Evolutionary conservation across 257 asterid genomes (phyloP), one percentile per base, ranked within the genome.

Genomic region (Solanum pimpinellifolium): DNA sequence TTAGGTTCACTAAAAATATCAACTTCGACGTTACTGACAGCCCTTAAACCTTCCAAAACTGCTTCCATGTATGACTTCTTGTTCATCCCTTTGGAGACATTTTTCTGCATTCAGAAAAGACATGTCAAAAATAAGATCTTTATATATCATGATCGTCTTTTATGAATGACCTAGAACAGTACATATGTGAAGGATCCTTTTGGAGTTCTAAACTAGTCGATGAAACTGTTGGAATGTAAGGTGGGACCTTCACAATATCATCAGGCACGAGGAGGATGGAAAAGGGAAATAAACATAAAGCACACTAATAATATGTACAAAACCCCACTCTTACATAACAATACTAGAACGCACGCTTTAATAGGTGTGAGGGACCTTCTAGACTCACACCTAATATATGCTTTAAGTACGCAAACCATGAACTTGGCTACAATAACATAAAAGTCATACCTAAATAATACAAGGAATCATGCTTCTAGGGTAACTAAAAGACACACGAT

Each of bases 1-100:
- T 87, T 88, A 60, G 72, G 82, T 49, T 90, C 89, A 80, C 49
- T 89, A 70, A 87, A 90, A 87, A 94, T 86, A 81, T 93, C 95
- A 86, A 97, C 92, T 82, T 93, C 92, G 11, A 95, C 95, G 23
- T 90, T 75, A 60, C 62, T 60, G 59, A 97, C 96, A 60, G 96
- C 94, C 90, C 89, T 91, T 86, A 95, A 89, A 82, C 99, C 98
- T 89, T 92, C 93, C 65, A 95, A 78, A 89, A 95, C 98, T 16
- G 98, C 98, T 91, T 94, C 94, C 88, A 95, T 86, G 89, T 97
- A 97, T 14, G 98, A 95, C 87, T 92, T 90, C 92, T 97, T 95
- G 95, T 91, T 97, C 99, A 95, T 97, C 90, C 96, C 98, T 87
- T 93, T 94, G 52, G 94, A 91, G 82, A 91, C 95, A 89, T 95